Conservation (phyloP, 208 protist genomes). For the Histomonas meleagridis region DNA sequence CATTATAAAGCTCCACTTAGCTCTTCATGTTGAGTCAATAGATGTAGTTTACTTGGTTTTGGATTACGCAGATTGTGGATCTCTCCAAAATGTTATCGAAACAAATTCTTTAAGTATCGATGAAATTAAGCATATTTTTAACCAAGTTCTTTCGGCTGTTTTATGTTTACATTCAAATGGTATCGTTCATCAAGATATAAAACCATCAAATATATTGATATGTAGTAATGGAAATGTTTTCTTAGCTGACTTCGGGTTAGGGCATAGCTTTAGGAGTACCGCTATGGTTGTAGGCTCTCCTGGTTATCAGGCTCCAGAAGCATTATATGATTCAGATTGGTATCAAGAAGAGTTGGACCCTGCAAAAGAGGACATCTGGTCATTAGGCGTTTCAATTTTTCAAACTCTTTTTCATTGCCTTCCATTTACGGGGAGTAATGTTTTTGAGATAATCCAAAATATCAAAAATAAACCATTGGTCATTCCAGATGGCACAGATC, state of each 20-base stretch:
- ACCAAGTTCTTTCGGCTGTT: neutral
- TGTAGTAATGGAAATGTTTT: neutral
- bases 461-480: neutral
- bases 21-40: neutral
- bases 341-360: neutral
- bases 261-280: neutral
- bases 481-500: neutral
- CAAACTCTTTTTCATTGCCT: neutral
- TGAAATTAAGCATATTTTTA: neutral
- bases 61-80: constrained; percentile 18
- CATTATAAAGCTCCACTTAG: neutral
- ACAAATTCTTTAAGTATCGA: neutral
- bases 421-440: neutral
- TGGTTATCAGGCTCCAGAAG: neutral
- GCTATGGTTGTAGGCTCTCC: constrained; percentile 6
- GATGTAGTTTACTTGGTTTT: neutral
- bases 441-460: neutral
- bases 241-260: neutral
- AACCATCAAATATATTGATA: constrained; percentile 6
- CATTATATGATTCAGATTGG: neutral
- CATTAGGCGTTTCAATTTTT: neutral
- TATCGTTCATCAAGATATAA: constrained; percentile 29
- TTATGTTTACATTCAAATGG: neutral
- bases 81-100: neutral
- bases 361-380: constrained; percentile 3